Evolutionary conservation across 768 basidiomycete genomes (phyloP).

Genomic region (Boletus pseudopeckii): DNA sequence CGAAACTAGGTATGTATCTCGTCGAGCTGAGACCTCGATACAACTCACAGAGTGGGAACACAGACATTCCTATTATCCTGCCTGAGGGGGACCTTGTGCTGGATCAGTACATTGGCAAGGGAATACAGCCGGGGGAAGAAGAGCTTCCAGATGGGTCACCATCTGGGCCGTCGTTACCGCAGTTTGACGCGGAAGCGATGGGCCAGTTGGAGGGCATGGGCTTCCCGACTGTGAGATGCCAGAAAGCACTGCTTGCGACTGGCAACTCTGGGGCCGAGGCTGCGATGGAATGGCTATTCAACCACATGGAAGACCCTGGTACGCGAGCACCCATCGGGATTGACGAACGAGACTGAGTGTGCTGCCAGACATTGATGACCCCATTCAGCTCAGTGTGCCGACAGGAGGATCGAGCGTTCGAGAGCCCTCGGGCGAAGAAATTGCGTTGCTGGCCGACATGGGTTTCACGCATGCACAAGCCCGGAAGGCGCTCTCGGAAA

Average conservation of each 20-base stretch:
- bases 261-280: slow-evolving; percentile 69
- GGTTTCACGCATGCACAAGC: slow-evolving; percentile 86
- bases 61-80: slow-evolving; percentile 83
- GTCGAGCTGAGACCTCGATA: neutral
- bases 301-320: slow-evolving; percentile 94
- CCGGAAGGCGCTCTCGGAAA: slow-evolving; percentile 80
- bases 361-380: slow-evolving; percentile 79
- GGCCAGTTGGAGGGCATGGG: slow-evolving; percentile 85
- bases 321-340: slow-evolving; percentile 3
- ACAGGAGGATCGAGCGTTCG: slow-evolving; percentile 24
- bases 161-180: slow-evolving; percentile 42
- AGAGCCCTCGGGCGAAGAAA: slow-evolving; percentile 68
- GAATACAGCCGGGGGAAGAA: slow-evolving; percentile 65
- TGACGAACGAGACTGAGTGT: neutral
- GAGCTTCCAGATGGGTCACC: slow-evolving; percentile 59
- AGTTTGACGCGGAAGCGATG: slow-evolving; percentile 75
- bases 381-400: slow-evolving; percentile 41
- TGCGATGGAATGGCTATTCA: slow-evolving; percentile 96
- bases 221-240: slow-evolving; percentile 80
- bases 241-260: slow-evolving; percentile 88
- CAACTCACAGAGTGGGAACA: neutral
- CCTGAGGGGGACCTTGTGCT: slow-evolving; percentile 62
- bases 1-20: slow-evolving; percentile 74
- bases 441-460: slow-evolving; percentile 81
- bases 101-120: slow-evolving; percentile 61